Evolutionary conservation across 306 rosid genomes (phyloP).

Genomic region (Cicer yamashitae): DNA sequence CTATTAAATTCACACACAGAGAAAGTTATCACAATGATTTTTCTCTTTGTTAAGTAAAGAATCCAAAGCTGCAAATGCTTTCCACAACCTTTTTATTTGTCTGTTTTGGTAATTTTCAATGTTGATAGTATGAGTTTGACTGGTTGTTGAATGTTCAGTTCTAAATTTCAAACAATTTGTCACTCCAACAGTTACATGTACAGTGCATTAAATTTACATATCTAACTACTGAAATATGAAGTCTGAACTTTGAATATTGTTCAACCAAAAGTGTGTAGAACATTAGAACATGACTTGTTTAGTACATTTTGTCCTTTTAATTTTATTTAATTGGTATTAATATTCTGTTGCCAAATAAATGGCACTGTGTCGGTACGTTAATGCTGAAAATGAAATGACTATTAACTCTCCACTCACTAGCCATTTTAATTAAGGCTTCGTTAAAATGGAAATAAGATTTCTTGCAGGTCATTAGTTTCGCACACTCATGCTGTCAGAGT

Average conservation of each 20-base stretch:
- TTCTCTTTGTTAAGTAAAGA: slow-evolving; percentile 64
- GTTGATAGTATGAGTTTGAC: slow-evolving; percentile 21
- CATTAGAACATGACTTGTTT: slow-evolving; percentile 14
- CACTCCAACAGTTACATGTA: slow-evolving; percentile 20
- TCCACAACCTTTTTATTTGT: slow-evolving; percentile 34
- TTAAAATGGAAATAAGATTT: no score
- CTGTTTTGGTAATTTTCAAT: slow-evolving; percentile 44
- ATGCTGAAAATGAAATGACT: not conserved
- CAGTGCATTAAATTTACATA: slow-evolving; percentile 59
- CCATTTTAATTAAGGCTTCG: not conserved
- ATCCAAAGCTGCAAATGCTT: slow-evolving; percentile 68
- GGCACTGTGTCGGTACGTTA: not conserved
- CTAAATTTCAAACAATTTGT: slow-evolving; percentile 38
- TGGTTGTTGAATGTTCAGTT: slow-evolving; percentile 14
- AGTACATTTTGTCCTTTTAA: slow-evolving; percentile 1
- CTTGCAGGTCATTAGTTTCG: no score
- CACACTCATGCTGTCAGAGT: no score
- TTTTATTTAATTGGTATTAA: slow-evolving; percentile 2
- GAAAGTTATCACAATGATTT: slow-evolving; percentile 46
- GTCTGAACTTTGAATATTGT: slow-evolving; percentile 35
- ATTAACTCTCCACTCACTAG: not conserved
- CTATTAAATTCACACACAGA: slow-evolving; percentile 55
- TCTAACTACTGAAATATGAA: slow-evolving; percentile 44
- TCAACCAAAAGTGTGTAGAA: slow-evolving; percentile 23
- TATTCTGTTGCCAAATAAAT: not conserved